Evolutionary conservation across 768 basidiomycete species (phyloP).

Genomic region (Rhodocollybia butyracea): DNA sequence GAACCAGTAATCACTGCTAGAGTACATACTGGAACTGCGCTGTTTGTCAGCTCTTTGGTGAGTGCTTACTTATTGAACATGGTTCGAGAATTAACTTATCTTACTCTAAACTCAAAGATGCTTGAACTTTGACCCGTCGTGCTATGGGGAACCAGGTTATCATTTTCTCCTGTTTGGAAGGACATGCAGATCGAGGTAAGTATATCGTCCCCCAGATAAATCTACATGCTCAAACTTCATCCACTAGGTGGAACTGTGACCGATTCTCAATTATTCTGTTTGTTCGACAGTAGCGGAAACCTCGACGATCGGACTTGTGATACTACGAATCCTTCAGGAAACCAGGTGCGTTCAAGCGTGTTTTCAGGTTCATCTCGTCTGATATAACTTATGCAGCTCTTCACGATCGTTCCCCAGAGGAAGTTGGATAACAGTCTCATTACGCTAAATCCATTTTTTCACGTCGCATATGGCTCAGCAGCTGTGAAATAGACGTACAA

Average conservation of each 20-base stretch:
- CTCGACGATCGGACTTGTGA: conserved; percentile 5
- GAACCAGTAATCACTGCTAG: conserved; percentile 20
- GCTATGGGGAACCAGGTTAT: conserved; percentile 19
- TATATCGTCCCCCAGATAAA: no score
- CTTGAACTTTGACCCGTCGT: conserved; percentile 21
- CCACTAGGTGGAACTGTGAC: conserved; percentile 12
- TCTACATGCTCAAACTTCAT: no score
- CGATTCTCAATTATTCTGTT: conserved; percentile 19
- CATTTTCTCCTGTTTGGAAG: conserved; percentile 22
- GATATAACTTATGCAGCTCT: not conserved
- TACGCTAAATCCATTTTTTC: no score
- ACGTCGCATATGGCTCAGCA: no score
- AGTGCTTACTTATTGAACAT: not conserved
- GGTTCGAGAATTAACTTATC: not conserved
- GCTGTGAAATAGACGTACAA: no score
- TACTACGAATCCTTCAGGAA: not conserved
- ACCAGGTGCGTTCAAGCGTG: conserved; percentile 1
- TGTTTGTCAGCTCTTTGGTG: conserved; percentile 18
- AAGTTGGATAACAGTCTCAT: not conserved
- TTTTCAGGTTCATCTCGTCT: not conserved
- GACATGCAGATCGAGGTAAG: conserved; percentile 19
- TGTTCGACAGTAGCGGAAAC: conserved; percentile 7
- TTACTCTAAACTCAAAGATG: conserved; percentile 16
- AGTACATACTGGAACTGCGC: conserved; percentile 15
- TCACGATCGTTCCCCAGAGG: not conserved